Percentiles rank a stretch among this genome's conserved stretches.
Conservation (phyloP, 106 monocot species). For the Dioscorea zingiberensis region DNA sequence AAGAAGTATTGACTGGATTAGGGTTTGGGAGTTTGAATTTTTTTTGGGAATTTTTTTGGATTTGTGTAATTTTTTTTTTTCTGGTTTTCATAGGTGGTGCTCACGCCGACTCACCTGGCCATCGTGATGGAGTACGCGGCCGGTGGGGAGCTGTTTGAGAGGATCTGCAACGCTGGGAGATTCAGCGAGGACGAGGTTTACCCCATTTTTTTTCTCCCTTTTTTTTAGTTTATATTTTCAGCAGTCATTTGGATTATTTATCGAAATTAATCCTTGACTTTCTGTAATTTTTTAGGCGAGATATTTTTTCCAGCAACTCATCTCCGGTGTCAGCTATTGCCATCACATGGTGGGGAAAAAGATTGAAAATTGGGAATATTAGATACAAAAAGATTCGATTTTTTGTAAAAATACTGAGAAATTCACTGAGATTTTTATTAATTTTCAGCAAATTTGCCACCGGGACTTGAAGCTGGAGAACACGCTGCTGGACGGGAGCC, state of each 20-base stretch:
- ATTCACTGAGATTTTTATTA: not conserved
- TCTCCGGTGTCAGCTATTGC: slow-evolving; percentile 90
- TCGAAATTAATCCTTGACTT: not conserved
- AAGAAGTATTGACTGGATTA: slow-evolving; percentile 43
- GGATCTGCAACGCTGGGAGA: slow-evolving; percentile 77
- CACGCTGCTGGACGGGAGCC: slow-evolving; percentile 83
- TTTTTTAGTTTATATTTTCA: not conserved
- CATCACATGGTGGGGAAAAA: slow-evolving; percentile 55
- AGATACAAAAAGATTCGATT: not conserved
- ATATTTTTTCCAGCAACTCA: slow-evolving; percentile 98
- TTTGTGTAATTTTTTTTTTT: slow-evolving; percentile 3
- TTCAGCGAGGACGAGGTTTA: slow-evolving; percentile 87
- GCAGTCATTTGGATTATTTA: not conserved
- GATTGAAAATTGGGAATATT: too few species aligned
- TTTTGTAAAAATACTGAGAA: not conserved
- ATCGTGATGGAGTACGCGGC: slow-evolving; percentile 96
- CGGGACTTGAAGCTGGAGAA: slow-evolving; percentile 91
- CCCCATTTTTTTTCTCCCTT: not conserved
- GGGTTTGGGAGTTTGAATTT: not conserved
- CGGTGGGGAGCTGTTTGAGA: slow-evolving; percentile 93
- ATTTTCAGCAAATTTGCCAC: slow-evolving; percentile 67
- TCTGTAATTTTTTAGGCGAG: slow-evolving; percentile 53
- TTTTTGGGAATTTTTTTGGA: not conserved
- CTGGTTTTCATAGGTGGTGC: slow-evolving; percentile 44
- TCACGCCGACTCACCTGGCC: slow-evolving; percentile 80